Evolutionary conservation across 208 protist genomes (phyloP), one percentile per base, ranked within the genome.

Genomic region (Acanthamoeba healyi): DNA sequence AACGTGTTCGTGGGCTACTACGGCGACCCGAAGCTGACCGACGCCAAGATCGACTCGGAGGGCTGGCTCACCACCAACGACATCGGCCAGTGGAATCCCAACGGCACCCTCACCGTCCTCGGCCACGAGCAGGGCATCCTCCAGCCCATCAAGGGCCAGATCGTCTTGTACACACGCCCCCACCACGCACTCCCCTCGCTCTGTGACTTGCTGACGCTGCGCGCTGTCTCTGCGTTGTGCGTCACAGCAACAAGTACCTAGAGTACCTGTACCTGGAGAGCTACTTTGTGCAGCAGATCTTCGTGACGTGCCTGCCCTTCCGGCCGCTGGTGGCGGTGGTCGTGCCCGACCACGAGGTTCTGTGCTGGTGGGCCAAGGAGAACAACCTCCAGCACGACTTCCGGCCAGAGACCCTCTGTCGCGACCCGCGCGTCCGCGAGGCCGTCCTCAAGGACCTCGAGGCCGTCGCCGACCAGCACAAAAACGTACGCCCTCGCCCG

Each of bases 71-170:
- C 97, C 91, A 98, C 98, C 19, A 98, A 98, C 74, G 98, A 98
- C 93, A 96, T 98, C 70, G 98, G 98, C 77, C 82, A 94, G 67
- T 91, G 77, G 29, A 94, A 95, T 26, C 26, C 82, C 38, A 94
- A 97, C 61, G 97, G 96, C 32, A 90, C 92, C 22, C 70, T 98
- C 24, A 77, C 79, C n/a, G 97, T 98, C 88, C 97, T 99, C 88
- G 98, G 98, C 91, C 90, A 98, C 77, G 96, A 97, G 67, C 98
- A 99, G 81, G 96, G 98, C 87, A 96, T 98, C 22, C 98, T 99
- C 72, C 98, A 98, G 88, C 91, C 98, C 24, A 94, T 97, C 17
- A 97, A 98, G 91, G 98, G 97, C 29, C 96, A 98, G 56, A 91
- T 91, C 36, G 84, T 91, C 29, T 91, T 91, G 84, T 91, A 91